phyloP scores from a whole-genome alignment of 2,329 filamentous ascomycete genomes.

The Coleophoma eucalyptorum region DNA sequence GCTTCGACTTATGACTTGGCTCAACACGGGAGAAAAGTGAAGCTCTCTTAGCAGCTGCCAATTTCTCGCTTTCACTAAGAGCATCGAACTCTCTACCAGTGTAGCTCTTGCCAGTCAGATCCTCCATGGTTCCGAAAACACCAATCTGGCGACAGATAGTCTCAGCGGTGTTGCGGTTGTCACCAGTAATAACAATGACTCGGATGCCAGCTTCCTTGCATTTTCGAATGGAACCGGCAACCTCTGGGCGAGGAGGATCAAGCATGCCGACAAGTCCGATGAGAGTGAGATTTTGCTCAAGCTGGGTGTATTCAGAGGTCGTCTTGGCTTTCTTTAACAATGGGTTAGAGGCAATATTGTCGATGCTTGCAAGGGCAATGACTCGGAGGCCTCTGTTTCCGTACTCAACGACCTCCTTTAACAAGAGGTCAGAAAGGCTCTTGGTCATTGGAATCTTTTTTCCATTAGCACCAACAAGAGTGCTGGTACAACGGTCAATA shows the following conservation, averaged over 20 bases:
- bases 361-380: constrained; percentile 84
- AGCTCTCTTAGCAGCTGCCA: constrained; percentile 78
- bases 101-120: constrained; percentile 87
- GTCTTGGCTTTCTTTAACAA: constrained; percentile 74
- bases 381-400: constrained; percentile 91
- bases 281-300: constrained; percentile 93
- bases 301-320: constrained; percentile 75
- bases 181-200: constrained; percentile 96
- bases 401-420: constrained; percentile 81
- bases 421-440: constrained; percentile 65
- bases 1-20: constrained; percentile 93
- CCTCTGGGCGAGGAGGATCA: constrained; percentile 92
- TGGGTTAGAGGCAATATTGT: constrained; percentile 68
- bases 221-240: constrained; percentile 78
- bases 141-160: constrained; percentile 97
- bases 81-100: constrained; percentile 94
- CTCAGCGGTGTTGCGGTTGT: constrained; percentile 96
- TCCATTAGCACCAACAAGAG: constrained; percentile 73
- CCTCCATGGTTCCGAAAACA: constrained; percentile 77
- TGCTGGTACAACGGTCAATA: constrained; percentile 84
- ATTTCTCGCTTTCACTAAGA: constrained; percentile 72
- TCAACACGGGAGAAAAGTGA: constrained; percentile 96
- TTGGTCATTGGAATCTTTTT: constrained; percentile 70
- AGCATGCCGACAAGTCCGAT: constrained; percentile 94
- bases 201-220: constrained; percentile 93